Base-by-base conservation (phyloP, 768 basidiomycete species). In the Psilocybe cubensis region DNA sequence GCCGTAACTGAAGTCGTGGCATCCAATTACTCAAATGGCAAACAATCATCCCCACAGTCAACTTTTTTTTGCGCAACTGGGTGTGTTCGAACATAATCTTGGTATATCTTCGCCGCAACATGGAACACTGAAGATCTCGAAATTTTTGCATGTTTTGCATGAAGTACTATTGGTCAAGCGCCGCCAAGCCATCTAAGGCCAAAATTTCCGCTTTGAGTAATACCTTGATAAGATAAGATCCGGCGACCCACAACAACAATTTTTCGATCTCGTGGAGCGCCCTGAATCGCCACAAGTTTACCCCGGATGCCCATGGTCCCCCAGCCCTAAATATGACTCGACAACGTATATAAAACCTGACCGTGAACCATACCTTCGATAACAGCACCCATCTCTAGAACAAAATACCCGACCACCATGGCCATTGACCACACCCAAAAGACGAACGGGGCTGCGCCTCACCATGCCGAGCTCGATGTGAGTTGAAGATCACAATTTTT, bases 181-280 rank as follows among this genome's bases (percentile, higher is more conserved):
- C 35, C 35, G 35, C 35, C 35, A 18, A 38, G 35, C 14, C 35
- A 11, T 14, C 35, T 4, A 14, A 17, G n/a, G 35, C 14, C 8
- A 38, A 38, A 38, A 38, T 17, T 38, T 11, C 7, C 35, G 35
- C 14, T 38, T 38, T 38, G 14, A 38, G 28, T 31, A 28, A 29
- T 29, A 4, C n/a, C 5, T 4, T 47, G 60, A 61, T 55, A 24
- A 60, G 55, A 60, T 54, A 49, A 61, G 55, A 61, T 61, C 24
- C 23, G 45, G n/a, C 40, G 24, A 20, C 27, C 45, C n/a, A 27
- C 23, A 4, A 21, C n/a, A 38, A 47, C n/a, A n/a, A 28, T 35
- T 55, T 46, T 55, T n/a, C 35, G 33, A n/a, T 33, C 6, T 2
- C 3, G 24, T 31, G 49, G 49, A 51, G 28, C 29, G 28, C 35